Percentiles rank a stretch among this genome's conserved stretches.
These are phyloP conservation scores for Zoysia pacifica DNA, from an alignment of 176 grass and related monocot species.

Conservation along the genomic window DNA sequence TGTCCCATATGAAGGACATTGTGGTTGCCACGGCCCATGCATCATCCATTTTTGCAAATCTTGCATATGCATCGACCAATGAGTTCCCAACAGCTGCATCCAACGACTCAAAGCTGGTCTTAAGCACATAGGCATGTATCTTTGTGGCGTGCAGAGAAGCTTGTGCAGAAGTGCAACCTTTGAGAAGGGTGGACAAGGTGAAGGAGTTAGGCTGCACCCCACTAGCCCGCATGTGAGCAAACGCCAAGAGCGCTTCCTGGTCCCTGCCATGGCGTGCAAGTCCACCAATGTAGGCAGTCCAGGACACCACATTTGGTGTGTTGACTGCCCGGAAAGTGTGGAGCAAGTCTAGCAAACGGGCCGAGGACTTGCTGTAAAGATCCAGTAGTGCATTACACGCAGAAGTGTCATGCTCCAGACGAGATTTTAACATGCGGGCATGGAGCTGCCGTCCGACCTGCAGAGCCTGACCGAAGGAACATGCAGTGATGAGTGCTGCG, in stretches of 20 bases:
- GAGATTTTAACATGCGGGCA: slow-evolving; percentile 54
- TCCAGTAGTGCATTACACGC: slow-evolving; percentile 65
- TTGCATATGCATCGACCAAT: slow-evolving; percentile 69
- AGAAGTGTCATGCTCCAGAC: slow-evolving; percentile 50
- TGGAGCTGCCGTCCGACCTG: slow-evolving; percentile 59
- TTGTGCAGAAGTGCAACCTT: slow-evolving; percentile 42
- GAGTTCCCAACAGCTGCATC: slow-evolving; percentile 66
- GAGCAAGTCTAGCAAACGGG: slow-evolving; percentile 35
- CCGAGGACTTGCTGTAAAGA: slow-evolving; percentile 64
- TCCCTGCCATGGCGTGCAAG: slow-evolving; percentile 46
- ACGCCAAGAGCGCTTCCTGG: slow-evolving; percentile 39
- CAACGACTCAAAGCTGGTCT: slow-evolving; percentile 58
- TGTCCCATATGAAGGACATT: slow-evolving; percentile 56
- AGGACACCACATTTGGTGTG: slow-evolving; percentile 70
- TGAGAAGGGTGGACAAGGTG: slow-evolving; percentile 75
- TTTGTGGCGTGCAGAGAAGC: slow-evolving; percentile 46
- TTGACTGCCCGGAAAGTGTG: slow-evolving; percentile 40
- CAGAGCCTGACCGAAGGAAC: slow-evolving; percentile 32
- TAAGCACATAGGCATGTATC: slow-evolving; percentile 70
- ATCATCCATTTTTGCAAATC: slow-evolving; percentile 60
- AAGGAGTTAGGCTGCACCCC: slow-evolving; percentile 78
- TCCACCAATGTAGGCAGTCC: slow-evolving; percentile 60
- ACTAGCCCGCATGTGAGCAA: slow-evolving; percentile 51
- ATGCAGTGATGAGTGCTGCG: slow-evolving; percentile 57
- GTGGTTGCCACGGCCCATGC: slow-evolving; percentile 56